These are phyloP conservation scores for Tinospora cordifolia DNA, from an alignment of 164 flowering plant genomes.

Conservation along the genomic window DNA sequence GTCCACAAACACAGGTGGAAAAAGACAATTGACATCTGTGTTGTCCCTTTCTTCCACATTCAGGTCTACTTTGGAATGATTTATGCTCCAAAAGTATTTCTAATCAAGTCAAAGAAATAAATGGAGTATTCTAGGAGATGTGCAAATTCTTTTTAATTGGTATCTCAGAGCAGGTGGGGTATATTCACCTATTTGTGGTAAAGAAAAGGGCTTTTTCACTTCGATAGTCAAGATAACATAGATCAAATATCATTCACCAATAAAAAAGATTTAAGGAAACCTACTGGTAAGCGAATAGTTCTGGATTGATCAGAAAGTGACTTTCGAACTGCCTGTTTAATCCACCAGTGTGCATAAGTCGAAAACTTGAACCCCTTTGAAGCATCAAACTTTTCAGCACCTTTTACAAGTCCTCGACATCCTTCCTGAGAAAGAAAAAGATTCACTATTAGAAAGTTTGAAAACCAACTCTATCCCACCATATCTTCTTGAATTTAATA, in stretches of 20 bases:
- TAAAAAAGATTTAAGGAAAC: conserved; percentile 15
- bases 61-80: neutral
- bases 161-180: too few species aligned
- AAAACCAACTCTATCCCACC: neutral
- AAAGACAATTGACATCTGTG: neutral
- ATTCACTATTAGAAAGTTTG: neutral
- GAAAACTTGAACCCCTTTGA: conserved; percentile 94
- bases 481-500: neutral
- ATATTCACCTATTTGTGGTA: neutral
- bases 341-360: conserved; percentile 99
- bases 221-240: neutral
- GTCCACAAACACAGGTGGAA: too few species aligned
- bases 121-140: too few species aligned
- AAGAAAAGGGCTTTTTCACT: neutral
- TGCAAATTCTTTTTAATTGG: too few species aligned
- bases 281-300: conserved; percentile 81
- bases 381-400: conserved; percentile 90
- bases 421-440: conserved; percentile 57
- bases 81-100: too few species aligned
- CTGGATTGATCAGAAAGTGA: conserved; percentile 81
- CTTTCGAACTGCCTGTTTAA: conserved; percentile 80
- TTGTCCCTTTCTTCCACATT: neutral
- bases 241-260: neutral
- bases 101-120: too few species aligned
- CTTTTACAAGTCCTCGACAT: conserved; percentile 80